A percentile compares a stretch with the other conserved stretches of the same genome.
These are phyloP conservation scores for Senecio squalidus DNA, from an alignment of 140 eudicot genomes.

Conservation along the genomic window DNA sequence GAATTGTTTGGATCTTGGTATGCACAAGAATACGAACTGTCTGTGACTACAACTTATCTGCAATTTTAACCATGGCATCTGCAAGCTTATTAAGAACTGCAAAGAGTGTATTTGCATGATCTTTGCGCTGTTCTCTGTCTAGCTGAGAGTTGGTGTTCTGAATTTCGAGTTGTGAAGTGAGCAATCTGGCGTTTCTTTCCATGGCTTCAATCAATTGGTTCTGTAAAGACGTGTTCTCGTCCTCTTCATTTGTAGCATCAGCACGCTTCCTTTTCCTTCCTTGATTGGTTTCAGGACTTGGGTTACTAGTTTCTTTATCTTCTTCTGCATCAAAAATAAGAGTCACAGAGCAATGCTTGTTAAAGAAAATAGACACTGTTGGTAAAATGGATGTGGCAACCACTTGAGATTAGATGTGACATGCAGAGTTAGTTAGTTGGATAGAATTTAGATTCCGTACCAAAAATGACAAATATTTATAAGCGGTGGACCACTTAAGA, in stretches of 20 bases:
- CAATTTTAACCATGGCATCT: slow-evolving; percentile 84
- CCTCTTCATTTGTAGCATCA: slow-evolving; percentile 26
- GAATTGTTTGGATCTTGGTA: slow-evolving; percentile 16
- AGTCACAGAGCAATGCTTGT: not conserved
- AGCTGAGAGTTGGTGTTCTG: slow-evolving; percentile 56
- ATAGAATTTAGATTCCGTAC: not conserved
- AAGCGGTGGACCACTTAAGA: not conserved
- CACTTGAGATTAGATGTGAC: slow-evolving; percentile 7
- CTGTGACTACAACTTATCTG: slow-evolving; percentile 73
- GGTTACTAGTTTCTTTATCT: slow-evolving; percentile 32
- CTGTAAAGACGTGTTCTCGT: slow-evolving; percentile 27
- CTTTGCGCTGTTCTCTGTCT: slow-evolving; percentile 76
- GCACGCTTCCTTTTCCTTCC: slow-evolving; percentile 57
- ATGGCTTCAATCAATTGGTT: slow-evolving; percentile 52
- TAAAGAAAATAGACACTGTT: not conserved
- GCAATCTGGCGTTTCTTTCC: slow-evolving; percentile 67
- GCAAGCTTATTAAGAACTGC: slow-evolving; percentile 79
- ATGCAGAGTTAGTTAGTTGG: not conserved
- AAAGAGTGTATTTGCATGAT: slow-evolving; percentile 52
- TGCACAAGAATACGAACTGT: slow-evolving; percentile 27
- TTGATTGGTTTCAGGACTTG: slow-evolving; percentile 27
- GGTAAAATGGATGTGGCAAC: slow-evolving; percentile 9
- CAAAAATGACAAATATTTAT: not conserved
- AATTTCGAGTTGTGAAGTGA: slow-evolving; percentile 73
- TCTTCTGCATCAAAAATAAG: not conserved